A percentile compares a stretch with the other conserved stretches of the same genome.
These are phyloP conservation scores for Tylopilus sp. DNA, from an alignment of 768 basidiomycete species.

Conservation along the genomic window DNA sequence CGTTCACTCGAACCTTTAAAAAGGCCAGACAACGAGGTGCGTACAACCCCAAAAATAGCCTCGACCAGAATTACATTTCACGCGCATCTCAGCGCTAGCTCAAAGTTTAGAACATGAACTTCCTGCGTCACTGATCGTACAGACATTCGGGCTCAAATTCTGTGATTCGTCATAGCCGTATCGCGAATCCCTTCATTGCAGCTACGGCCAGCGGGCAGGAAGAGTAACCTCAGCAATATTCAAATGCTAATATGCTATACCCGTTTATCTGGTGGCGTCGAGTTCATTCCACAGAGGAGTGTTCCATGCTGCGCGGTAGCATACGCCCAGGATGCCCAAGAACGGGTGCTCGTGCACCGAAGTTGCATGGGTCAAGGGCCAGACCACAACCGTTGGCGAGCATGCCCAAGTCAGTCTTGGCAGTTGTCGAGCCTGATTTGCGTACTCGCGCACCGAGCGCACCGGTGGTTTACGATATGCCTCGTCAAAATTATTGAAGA, in stretches of 20 bases:
- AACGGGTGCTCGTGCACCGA: slow-evolving; percentile 7
- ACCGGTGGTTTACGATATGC: slow-evolving; percentile 21
- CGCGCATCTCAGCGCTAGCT: not conserved
- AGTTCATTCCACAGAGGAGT: slow-evolving; percentile 17
- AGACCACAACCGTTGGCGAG: slow-evolving; percentile 14
- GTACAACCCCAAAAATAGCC: slow-evolving; percentile 21
- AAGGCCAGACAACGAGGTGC: slow-evolving; percentile 27
- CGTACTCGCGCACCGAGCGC: slow-evolving; percentile 8
- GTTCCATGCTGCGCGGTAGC: slow-evolving; percentile 22
- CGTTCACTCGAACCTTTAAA: slow-evolving; percentile 17
- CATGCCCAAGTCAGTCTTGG: slow-evolving; percentile 9
- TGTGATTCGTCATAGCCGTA: slow-evolving; percentile 24
- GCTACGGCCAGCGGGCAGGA: not conserved
- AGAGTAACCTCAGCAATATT: slow-evolving; percentile 12
- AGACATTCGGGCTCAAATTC: slow-evolving; percentile 12
- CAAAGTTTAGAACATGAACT: slow-evolving; percentile 20
- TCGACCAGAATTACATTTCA: slow-evolving; percentile 17
- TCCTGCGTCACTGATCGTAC: slow-evolving; percentile 16
- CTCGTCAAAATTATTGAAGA: slow-evolving; percentile 9
- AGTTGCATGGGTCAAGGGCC: slow-evolving; percentile 29
- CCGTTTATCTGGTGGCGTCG: slow-evolving; percentile 28
- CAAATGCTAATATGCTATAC: slow-evolving; percentile 18
- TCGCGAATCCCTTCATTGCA: slow-evolving; percentile 14
- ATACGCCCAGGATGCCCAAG: slow-evolving; percentile 3
- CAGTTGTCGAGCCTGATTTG: slow-evolving; percentile 17